Evolutionary conservation across 139 green algal genomes (phyloP).

Genomic region (Microglena sp.): DNA sequence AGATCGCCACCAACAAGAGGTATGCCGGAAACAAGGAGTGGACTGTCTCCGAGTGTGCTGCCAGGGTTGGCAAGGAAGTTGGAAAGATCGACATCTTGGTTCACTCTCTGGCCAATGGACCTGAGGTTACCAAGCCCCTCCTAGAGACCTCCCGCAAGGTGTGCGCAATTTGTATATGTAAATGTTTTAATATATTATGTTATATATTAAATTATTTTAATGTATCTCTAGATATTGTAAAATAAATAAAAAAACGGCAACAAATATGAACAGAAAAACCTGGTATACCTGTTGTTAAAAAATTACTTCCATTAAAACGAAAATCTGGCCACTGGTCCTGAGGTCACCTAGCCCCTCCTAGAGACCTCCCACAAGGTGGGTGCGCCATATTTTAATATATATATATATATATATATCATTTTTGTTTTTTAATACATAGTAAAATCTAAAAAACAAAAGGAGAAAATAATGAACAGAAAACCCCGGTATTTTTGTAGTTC

Average conservation of each 20-base stretch:
- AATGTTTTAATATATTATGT: neutral
- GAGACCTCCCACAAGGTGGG: constrained; percentile 75
- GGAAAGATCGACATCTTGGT: constrained; percentile 94
- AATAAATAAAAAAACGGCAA: no score
- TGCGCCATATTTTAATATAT: neutral
- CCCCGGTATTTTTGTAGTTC: no score
- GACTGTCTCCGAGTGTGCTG: constrained; percentile 84
- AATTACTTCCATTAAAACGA: no score
- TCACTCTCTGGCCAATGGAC: constrained; percentile 97
- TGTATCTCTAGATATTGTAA: no score
- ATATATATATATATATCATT: neutral
- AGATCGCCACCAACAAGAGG: constrained; percentile 89
- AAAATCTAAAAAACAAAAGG: no score
- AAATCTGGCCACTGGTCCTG: constrained; percentile 95
- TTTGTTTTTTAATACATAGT: no score
- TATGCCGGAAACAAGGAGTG: constrained; percentile 77
- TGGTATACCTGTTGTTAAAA: no score
- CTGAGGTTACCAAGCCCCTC: constrained; percentile 92
- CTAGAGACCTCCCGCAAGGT: constrained; percentile 84
- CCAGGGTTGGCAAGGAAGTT: constrained; percentile 67
- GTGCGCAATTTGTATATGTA: neutral
- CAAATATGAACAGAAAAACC: no score
- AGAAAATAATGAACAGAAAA: no score
- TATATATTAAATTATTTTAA: no score
- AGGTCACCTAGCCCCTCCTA: constrained; percentile 93